A percentile compares a stretch with the other conserved stretches of the same genome.
Conservation (phyloP, 2,329 filamentous ascomycete species). For the Fusarium kyushuense region DNA sequence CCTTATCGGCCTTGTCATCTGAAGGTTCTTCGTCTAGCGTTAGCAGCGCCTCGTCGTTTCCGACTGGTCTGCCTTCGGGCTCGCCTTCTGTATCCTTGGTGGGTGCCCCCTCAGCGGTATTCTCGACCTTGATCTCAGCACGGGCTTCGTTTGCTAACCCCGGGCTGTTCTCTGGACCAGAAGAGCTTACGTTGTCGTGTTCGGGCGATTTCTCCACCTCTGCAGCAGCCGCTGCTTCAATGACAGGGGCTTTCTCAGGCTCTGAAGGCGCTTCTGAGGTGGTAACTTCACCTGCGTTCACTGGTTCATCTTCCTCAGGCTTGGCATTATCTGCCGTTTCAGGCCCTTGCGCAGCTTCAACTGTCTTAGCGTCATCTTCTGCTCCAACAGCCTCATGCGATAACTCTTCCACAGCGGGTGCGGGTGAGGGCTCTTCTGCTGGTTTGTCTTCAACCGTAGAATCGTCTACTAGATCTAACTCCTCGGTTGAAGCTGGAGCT, state of each 20-base stretch:
- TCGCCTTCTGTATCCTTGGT: constrained; percentile 1
- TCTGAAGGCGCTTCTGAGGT: constrained; percentile 2
- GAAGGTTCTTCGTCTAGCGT: not conserved
- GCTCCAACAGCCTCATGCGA: constrained; percentile 3
- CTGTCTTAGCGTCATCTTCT: constrained; percentile 12
- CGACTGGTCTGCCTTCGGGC: constrained; percentile 3
- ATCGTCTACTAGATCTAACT: not conserved
- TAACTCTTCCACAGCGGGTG: not conserved
- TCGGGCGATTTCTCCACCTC: constrained; percentile 1
- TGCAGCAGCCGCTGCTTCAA: not conserved
- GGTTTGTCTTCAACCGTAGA: not conserved
- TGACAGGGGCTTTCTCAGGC: not conserved
- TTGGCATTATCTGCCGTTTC: constrained; percentile 5
- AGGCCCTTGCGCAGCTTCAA: constrained; percentile 1
- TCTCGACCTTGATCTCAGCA: not conserved
- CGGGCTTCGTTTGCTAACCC: not conserved
- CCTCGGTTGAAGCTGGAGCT: too few species aligned
- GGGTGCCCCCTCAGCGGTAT: not conserved
- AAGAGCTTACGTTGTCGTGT: not conserved
- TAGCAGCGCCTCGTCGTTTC: not conserved
- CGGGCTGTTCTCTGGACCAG: constrained; percentile 3
- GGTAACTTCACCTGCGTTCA: not conserved
- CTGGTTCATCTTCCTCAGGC: constrained; percentile 2
- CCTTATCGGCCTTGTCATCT: constrained; percentile 1
- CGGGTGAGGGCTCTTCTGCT: not conserved